phyloP scores from a whole-genome alignment of 257 asterid genomes.

The Nicotiana sylvestris region DNA sequence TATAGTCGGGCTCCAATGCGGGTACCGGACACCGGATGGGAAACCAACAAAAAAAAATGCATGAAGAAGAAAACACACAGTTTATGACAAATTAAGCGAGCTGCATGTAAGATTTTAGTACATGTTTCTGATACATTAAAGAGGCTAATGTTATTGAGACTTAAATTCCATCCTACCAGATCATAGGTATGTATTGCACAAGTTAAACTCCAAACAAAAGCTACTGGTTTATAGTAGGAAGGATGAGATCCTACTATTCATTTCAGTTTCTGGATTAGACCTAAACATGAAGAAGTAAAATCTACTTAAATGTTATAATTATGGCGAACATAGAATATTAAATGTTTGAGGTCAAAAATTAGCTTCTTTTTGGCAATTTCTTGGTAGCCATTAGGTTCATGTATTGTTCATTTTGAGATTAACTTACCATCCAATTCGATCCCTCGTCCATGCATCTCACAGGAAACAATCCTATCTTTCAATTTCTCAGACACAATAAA shows the following conservation, averaged over 20 bases:
- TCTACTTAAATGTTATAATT: not conserved
- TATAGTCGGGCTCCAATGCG: too few species aligned
- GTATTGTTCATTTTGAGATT: not conserved
- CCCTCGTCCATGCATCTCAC: constrained; percentile 82
- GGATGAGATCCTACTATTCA: not conserved
- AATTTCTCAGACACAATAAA: constrained; percentile 67
- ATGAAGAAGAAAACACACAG: not conserved
- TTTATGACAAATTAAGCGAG: not conserved
- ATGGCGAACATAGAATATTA: not conserved
- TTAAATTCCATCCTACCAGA: not conserved
- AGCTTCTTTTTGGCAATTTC: not conserved
- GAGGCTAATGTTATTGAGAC: not conserved
- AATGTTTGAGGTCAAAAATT: not conserved
- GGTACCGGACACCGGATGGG: too few species aligned
- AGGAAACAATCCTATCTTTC: constrained; percentile 57
- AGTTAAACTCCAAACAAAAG: not conserved
- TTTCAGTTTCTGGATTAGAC: not conserved
- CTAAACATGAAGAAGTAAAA: not conserved
- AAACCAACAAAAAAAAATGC: not conserved
- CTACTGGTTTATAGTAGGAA: not conserved
- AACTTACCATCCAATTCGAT: constrained; percentile 71
- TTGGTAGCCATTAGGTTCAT: not conserved
- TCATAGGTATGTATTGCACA: not conserved
- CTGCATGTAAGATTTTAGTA: not conserved
- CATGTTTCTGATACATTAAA: not conserved